Base-by-base conservation (phyloP, 306 rosid species). In the Alnus rubra region DNA sequence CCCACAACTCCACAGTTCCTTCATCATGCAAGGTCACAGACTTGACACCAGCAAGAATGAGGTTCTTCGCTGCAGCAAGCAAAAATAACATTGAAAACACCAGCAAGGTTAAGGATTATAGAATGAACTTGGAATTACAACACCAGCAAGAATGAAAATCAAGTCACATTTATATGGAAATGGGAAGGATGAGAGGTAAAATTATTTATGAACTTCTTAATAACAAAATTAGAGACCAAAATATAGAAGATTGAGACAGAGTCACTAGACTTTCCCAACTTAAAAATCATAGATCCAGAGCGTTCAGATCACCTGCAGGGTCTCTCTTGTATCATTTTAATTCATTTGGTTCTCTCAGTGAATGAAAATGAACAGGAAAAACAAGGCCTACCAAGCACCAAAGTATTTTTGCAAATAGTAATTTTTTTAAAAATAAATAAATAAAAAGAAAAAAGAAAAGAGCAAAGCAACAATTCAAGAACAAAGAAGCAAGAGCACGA, bases 21-120 rank as follows among this genome's bases (percentile, higher is more conserved):
- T 93, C 98, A 80, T 93, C 98, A 35, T 93, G 98, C 88, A 93
- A 86, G 60, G 93, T 91, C 89, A 93, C 94, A 62, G 98, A 89
- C 81, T 91, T 93, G 71, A 93, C 97, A 52, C 98, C 98, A 70
- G 98, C 97, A 84, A 92, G 96, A 79, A 95, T 86, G 76, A 92
- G 97, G 81, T 95, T 92, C 87, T 95, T 95, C 0, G 98, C 98
- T 95, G 95, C 91, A 90, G 28, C 71, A 68, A 82, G 59, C 68
- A 74, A 60, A 73, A 76, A 37, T 30, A 69, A 7, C 12, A 80
- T 78, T 82, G 77, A 73, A 80, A 74, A 52, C 33, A 72, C 37
- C 60, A 70, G 45, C 63, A 31, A n/a, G 28, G 76, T 47, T 31
- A 37, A 68, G 69, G 16, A 79, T 47, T 16, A 60, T 0, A 71